Evolutionary conservation across 1,284 basidiomycete species (phyloP), one percentile per base, ranked within the genome.

Genomic region (Sporisorium iseilematis-ciliati): DNA sequence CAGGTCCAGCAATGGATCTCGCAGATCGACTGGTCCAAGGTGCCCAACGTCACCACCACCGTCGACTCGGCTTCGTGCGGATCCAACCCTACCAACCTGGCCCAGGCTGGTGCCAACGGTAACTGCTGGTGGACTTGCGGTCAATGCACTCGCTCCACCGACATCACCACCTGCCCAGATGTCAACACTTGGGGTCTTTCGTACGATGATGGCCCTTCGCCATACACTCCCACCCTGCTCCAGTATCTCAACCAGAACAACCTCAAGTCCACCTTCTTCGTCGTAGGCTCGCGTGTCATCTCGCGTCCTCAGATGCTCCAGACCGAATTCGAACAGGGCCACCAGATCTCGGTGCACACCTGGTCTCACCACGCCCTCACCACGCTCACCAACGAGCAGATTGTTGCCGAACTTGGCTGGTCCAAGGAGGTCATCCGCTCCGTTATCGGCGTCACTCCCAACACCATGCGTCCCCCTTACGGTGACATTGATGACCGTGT

Each of bases 391-490:
- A 98, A 91, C 83, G 91, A 90, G 82, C 88, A 97, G 87, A 90
- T 97, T 67, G 93, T 97, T 21, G 94, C 94, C 25, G 95, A 97
- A 86, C 89, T 98, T 53, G 94, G 92, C 50, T 97, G 93, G 92
- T 93, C 93, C 64, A 92, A 91, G 75, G 90, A 93, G 86, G 79
- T 91, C 57, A 96, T 98, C 87, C 90, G 91, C 82, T 68, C 74
- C 25, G 77, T 81, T 65, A 78, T 80, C 23, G 83, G 83, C 49
- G 79, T 85, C 45, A 79, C 79, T 14, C 80, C 82, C 52, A 81
- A 76, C 69, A 87, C 92, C 66, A 81, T 81, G 75, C 77, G 80
- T 31, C 83, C 83, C 33, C 82, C 83, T 31, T 84, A 85, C 67
- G 83, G 82, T 55, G 83, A 85, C 67, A 79, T 84, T 57, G 84